Evolutionary conservation across 2,329 filamentous ascomycete species (phyloP).

Genomic region (Aspergillus persii): DNA sequence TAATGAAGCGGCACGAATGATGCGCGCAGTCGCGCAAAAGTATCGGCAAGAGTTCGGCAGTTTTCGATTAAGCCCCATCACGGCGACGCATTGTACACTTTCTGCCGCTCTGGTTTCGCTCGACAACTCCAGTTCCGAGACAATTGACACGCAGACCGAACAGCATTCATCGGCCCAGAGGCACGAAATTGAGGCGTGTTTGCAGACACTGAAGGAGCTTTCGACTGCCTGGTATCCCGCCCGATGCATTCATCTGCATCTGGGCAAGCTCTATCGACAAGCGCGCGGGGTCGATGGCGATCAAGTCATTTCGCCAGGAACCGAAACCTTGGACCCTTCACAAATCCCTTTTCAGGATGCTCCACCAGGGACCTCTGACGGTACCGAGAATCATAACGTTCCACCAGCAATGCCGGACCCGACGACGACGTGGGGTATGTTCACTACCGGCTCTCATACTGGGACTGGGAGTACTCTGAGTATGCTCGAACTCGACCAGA

Average conservation of each 20-base stretch:
- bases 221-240: neutral
- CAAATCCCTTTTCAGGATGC: no score
- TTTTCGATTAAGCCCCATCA: slow-evolving; percentile 35
- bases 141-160: neutral
- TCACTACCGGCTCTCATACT: neutral
- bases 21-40: slow-evolving; percentile 27
- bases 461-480: no score
- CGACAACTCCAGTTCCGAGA: neutral
- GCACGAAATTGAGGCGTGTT: neutral
- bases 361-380: no score
- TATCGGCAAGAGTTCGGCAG: slow-evolving; percentile 35
- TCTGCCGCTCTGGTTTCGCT: slow-evolving; percentile 29
- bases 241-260: neutral
- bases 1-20: slow-evolving; percentile 21
- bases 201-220: neutral
- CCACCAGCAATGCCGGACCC: neutral
- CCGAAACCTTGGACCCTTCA: neutral
- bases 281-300: neutral
- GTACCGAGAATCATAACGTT: neutral
- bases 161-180: neutral
- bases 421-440: neutral
- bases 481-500: neutral
- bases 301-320: neutral
- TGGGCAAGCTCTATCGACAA: neutral
- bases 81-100: slow-evolving; percentile 36